phyloP scores from a whole-genome alignment of 73 alveolate species.

The Paramecium biaurelia region DNA sequence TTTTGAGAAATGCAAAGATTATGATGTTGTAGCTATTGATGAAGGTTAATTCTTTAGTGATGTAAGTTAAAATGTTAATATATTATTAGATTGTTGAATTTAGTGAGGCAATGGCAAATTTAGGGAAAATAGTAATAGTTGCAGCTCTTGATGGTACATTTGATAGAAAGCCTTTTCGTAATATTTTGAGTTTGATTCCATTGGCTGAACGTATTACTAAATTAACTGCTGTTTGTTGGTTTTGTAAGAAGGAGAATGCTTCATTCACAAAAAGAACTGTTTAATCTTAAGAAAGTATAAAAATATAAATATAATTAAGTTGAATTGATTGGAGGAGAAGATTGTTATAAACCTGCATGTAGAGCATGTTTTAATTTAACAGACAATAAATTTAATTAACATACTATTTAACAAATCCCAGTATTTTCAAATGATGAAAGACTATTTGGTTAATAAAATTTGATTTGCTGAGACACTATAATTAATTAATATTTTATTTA shows the following conservation, averaged over 20 bases:
- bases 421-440: not conserved
- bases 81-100: conserved; percentile 73
- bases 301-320: not conserved
- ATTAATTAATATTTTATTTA: not conserved
- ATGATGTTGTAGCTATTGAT: conserved; percentile 97
- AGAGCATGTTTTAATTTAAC: conserved; percentile 81
- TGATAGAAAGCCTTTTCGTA: conserved; percentile 88
- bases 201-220: conserved; percentile 89
- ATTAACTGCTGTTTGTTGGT: conserved; percentile 87
- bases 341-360: conserved; percentile 94
- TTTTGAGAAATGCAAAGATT: conserved; percentile 68
- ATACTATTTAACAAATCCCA: not conserved
- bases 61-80: not conserved
- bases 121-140: conserved; percentile 87
- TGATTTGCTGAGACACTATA: not conserved
- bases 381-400: not conserved
- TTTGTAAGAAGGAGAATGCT: conserved; percentile 84
- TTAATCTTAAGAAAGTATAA: conserved; percentile 66
- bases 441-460: not conserved
- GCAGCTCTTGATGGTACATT: conserved; percentile 95
- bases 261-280: conserved; percentile 82
- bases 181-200: conserved; percentile 83
- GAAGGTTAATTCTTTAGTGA: conserved; percentile 97
- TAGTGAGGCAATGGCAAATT: conserved; percentile 86
- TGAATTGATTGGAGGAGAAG: conserved; percentile 95